Evolutionary conservation across 2,329 filamentous ascomycete species (phyloP).

Genomic region (Pseudocercospora macadamiae): DNA sequence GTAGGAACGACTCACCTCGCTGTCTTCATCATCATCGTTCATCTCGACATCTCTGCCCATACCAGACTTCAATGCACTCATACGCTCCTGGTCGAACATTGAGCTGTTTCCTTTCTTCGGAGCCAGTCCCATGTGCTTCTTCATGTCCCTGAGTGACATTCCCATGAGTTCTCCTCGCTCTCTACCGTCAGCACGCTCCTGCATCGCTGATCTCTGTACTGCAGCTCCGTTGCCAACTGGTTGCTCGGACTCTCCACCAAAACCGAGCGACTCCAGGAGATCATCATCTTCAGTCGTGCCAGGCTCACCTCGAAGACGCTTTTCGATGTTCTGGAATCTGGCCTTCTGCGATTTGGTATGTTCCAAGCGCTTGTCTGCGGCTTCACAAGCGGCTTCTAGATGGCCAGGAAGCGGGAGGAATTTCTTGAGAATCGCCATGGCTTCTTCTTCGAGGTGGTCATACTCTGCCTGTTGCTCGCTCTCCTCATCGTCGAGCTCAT

Average conservation of each 20-base stretch:
- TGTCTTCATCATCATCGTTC: not conserved
- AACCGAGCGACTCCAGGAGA: not conserved
- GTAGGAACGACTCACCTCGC: not conserved
- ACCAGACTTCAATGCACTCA: too few relatives aligned
- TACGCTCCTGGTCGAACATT: not conserved
- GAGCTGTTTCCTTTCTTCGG: not conserved
- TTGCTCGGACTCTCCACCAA: not conserved
- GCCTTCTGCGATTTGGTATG: not conserved
- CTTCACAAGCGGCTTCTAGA: not conserved
- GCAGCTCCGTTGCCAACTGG: not conserved
- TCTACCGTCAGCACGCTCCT: not conserved
- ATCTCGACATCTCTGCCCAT: not conserved
- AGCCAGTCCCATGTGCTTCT: not conserved
- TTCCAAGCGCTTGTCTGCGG: not conserved
- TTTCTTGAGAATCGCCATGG: not conserved
- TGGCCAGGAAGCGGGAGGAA: constrained; percentile 4
- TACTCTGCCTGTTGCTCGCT: not conserved
- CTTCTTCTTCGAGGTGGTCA: not conserved
- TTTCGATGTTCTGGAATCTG: not conserved
- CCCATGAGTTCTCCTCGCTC: not conserved
- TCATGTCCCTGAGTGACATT: not conserved
- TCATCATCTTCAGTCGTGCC: not conserved
- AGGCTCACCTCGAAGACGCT: not conserved
- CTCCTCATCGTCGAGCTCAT: not conserved
- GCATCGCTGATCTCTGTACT: not conserved